Conservation (phyloP, 2,329 filamentous ascomycete genomes). For the Nemania abortiva region DNA sequence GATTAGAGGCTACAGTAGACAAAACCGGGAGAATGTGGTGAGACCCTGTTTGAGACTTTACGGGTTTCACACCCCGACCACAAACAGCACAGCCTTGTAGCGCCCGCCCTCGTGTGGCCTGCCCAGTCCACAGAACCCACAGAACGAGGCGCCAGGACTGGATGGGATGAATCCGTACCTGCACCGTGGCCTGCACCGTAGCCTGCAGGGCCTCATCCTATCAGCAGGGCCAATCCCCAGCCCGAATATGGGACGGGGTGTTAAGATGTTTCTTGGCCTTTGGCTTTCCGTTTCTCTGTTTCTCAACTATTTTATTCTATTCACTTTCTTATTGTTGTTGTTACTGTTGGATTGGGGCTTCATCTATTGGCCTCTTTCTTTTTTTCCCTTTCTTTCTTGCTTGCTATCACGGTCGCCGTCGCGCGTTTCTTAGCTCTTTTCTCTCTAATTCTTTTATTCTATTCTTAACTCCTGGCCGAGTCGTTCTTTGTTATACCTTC, state of each 20-base stretch:
- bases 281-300: slow-evolving; percentile 27
- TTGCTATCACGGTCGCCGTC: slow-evolving; percentile 30
- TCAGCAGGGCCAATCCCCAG: neutral
- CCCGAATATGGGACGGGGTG: slow-evolving; percentile 5
- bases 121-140: neutral
- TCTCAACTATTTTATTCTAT: slow-evolving; percentile 31
- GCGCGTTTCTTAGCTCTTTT: slow-evolving; percentile 29
- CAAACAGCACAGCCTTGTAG: slow-evolving; percentile 58
- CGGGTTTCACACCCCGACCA: slow-evolving; percentile 28
- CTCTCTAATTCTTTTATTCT: slow-evolving; percentile 37
- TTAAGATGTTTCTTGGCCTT: slow-evolving; percentile 32
- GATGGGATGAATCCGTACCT: slow-evolving; percentile 11
- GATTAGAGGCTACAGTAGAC: slow-evolving; percentile 6
- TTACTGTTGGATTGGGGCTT: slow-evolving; percentile 47
- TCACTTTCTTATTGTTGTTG: slow-evolving; percentile 40
- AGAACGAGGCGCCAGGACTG: slow-evolving; percentile 15
- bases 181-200: neutral
- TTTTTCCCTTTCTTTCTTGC: slow-evolving; percentile 30
- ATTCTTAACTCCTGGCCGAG: slow-evolving; percentile 50
- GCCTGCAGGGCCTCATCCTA: neutral
- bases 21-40: slow-evolving; percentile 25
- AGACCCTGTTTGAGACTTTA: slow-evolving; percentile 34
- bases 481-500: slow-evolving; percentile 40
- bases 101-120: slow-evolving; percentile 11
- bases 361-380: slow-evolving; percentile 38